Evolutionary conservation across 208 protist genomes (phyloP).

Genomic region (Phytomonas sp.): DNA sequence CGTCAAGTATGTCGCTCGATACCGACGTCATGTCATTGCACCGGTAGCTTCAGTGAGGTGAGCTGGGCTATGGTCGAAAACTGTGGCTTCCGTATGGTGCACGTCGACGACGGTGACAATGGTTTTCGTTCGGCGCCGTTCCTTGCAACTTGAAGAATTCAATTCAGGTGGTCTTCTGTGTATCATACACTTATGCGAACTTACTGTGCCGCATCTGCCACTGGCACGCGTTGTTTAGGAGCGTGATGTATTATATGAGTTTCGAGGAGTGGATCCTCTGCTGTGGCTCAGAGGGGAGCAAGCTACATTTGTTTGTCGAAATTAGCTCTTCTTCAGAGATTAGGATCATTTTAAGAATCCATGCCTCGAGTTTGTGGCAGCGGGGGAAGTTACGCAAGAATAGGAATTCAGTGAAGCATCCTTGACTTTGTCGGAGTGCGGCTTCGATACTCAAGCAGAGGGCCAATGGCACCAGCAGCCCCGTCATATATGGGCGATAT

Average conservation of each 20-base stretch:
- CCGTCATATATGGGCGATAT: constrained; percentile 48
- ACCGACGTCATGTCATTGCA: constrained; percentile 81
- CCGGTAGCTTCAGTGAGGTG: constrained; percentile 33
- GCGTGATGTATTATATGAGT: constrained; percentile 36
- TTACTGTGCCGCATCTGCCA: constrained; percentile 75
- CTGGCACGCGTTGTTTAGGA: constrained; percentile 66
- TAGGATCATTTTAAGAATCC: too few relatives aligned
- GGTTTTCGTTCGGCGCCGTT: constrained; percentile 62
- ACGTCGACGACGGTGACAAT: constrained; percentile 36
- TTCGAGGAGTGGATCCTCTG: constrained; percentile 83
- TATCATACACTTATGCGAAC: constrained; percentile 81
- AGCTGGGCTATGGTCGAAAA: constrained; percentile 62
- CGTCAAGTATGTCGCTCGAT: constrained; percentile 62
- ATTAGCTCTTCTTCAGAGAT: too few relatives aligned
- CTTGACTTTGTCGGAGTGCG: too few relatives aligned
- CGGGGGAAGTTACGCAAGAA: too few relatives aligned
- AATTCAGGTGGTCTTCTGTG: constrained; percentile 80
- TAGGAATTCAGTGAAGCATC: too few relatives aligned
- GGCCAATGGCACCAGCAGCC: not conserved
- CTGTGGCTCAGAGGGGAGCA: constrained; percentile 68
- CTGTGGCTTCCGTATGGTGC: constrained; percentile 63
- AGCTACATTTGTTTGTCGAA: constrained; percentile 75
- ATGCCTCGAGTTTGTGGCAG: too few relatives aligned
- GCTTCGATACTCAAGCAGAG: too few relatives aligned
- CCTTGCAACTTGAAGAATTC: constrained; percentile 38